phyloP scores from a whole-genome alignment of 2,329 filamentous ascomycete species.

The Epichloe brachyelytri region DNA sequence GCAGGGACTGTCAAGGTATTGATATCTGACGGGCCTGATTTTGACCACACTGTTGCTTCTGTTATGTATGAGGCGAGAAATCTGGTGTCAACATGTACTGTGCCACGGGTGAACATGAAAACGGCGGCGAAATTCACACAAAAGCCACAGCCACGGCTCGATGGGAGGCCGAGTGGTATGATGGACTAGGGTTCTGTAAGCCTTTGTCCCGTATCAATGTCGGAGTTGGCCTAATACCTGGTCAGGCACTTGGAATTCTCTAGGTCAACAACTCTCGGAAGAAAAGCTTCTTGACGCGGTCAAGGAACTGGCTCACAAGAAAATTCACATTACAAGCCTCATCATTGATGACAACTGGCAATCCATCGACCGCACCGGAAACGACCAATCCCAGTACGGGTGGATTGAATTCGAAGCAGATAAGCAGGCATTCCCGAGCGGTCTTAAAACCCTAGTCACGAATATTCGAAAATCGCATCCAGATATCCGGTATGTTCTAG shows the following conservation, averaged over 20 bases:
- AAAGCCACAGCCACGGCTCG: slow-evolving; percentile 41
- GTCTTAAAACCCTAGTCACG: slow-evolving; percentile 57
- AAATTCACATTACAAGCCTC: slow-evolving; percentile 68
- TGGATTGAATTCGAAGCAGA: slow-evolving; percentile 86
- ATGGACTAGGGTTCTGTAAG: slow-evolving; percentile 79
- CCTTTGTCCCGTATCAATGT: slow-evolving; percentile 2
- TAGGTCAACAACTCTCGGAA: slow-evolving; percentile 73
- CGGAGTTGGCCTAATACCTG: slow-evolving; percentile 8
- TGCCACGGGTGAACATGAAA: slow-evolving; percentile 29
- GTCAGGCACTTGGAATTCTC: slow-evolving; percentile 75
- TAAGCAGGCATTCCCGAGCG: slow-evolving; percentile 61
- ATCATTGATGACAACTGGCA: slow-evolving; percentile 99
- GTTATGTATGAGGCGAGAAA: slow-evolving; percentile 80
- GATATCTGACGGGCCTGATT: slow-evolving; percentile 56
- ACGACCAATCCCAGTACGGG: slow-evolving; percentile 43
- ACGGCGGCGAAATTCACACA: slow-evolving; percentile 32
- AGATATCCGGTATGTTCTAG: slow-evolving; percentile 69
- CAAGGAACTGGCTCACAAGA: slow-evolving; percentile 53
- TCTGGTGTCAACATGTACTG: slow-evolving; percentile 25
- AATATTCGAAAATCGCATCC: slow-evolving; percentile 57
- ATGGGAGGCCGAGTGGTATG: slow-evolving; percentile 84
- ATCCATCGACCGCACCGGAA: slow-evolving; percentile 43
- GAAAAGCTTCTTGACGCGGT: slow-evolving; percentile 67
- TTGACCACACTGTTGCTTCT: slow-evolving; percentile 65
- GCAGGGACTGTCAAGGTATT: slow-evolving; percentile 48